phyloP scores from a whole-genome alignment of 1,139 yeast species.

The Diutina ranongensis region DNA sequence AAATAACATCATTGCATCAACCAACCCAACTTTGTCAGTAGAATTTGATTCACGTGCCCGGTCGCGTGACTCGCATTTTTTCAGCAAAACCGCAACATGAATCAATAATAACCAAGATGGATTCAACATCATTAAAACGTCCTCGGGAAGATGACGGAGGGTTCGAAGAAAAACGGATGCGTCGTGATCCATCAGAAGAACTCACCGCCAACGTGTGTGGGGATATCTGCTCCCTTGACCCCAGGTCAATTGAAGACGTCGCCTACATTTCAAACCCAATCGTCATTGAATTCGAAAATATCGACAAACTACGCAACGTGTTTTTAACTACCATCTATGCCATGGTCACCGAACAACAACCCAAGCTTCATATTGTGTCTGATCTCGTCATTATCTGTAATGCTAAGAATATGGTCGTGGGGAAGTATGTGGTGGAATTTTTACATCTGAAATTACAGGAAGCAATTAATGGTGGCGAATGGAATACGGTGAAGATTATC shows the following conservation, averaged over 20 bases:
- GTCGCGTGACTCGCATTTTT: too few species aligned
- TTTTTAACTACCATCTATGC: constrained; percentile 57
- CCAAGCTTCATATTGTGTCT: constrained; percentile 63
- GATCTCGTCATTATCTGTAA: constrained; percentile 63
- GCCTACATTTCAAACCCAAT: constrained; percentile 57
- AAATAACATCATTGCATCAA: too few species aligned
- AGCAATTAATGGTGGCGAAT: constrained; percentile 49
- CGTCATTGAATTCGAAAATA: constrained; percentile 57
- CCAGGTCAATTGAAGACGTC: constrained; percentile 27
- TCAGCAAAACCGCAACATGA: too few species aligned
- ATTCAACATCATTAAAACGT: background rate
- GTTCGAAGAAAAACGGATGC: background rate
- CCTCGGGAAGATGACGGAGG: constrained; percentile 5
- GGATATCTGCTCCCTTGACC: constrained; percentile 1
- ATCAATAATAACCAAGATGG: background rate
- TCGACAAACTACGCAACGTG: constrained; percentile 48
- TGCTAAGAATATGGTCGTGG: constrained; percentile 54
- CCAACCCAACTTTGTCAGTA: too few species aligned
- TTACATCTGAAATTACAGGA: constrained; percentile 53
- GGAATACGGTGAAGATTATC: constrained; percentile 61
- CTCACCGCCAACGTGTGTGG: constrained; percentile 5
- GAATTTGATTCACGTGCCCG: too few species aligned
- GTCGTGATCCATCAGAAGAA: constrained; percentile 1
- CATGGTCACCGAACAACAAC: constrained; percentile 79
- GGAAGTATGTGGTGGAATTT: constrained; percentile 59